These are phyloP conservation scores for Karstenula rhodostoma DNA, from an alignment of 2,329 filamentous ascomycete genomes.

Conservation along the genomic window DNA sequence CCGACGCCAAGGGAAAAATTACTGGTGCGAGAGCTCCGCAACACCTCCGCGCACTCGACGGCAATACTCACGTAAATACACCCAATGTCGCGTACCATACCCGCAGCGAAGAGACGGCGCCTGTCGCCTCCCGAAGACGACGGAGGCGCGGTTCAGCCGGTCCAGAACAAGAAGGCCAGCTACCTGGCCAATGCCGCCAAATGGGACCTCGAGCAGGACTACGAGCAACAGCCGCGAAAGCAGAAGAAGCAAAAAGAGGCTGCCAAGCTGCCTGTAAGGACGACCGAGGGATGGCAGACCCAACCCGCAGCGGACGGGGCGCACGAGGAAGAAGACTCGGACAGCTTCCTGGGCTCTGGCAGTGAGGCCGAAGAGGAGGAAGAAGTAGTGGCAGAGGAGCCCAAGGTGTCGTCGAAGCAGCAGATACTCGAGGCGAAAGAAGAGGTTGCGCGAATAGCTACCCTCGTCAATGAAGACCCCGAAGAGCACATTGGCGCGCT, in stretches of 20 bases:
- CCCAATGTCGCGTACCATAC: slow-evolving; percentile 42
- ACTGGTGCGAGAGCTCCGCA: slow-evolving; percentile 22
- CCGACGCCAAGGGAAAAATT: slow-evolving; percentile 38
- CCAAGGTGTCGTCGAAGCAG: slow-evolving; percentile 75
- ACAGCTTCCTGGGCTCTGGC: slow-evolving; percentile 69
- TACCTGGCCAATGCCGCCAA: slow-evolving; percentile 78
- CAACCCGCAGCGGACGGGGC: slow-evolving; percentile 56
- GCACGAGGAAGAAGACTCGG: slow-evolving; percentile 63
- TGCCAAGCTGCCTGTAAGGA: slow-evolving; percentile 85
- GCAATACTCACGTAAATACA: not conserved
- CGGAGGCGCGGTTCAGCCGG: slow-evolving; percentile 24
- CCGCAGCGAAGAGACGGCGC: slow-evolving; percentile 47
- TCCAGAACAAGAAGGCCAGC: slow-evolving; percentile 50
- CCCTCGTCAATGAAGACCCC: slow-evolving; percentile 85
- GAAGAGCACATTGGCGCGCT: slow-evolving; percentile 87
- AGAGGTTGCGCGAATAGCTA: slow-evolving; percentile 84
- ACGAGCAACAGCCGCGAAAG: slow-evolving; percentile 82
- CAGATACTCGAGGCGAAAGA: slow-evolving; percentile 90
- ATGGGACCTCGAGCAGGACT: slow-evolving; percentile 93
- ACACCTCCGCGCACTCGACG: slow-evolving; percentile 15
- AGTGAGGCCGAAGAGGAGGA: slow-evolving; percentile 59
- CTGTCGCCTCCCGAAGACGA: slow-evolving; percentile 46
- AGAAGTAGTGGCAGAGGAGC: slow-evolving; percentile 60
- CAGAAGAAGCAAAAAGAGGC: slow-evolving; percentile 75
- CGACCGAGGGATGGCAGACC: slow-evolving; percentile 76